Evolutionary conservation across 345 rosid genomes (phyloP), one percentile per base, ranked within the genome.

Genomic region (Populus euphratica): DNA sequence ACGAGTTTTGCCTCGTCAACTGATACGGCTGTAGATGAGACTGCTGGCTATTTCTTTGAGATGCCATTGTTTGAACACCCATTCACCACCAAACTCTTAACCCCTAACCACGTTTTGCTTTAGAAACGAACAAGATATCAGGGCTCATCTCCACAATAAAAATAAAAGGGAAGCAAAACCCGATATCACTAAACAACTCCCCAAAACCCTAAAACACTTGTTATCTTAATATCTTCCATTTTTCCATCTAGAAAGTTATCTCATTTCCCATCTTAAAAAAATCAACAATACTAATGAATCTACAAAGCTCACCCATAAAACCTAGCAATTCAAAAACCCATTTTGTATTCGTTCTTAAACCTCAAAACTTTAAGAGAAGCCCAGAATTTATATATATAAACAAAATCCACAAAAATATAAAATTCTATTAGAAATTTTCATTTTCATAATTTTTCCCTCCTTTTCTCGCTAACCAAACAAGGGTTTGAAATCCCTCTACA

Each of bases 51-150:
- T 86, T 87, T 73, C 81, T 82, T 41, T 86, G 89, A 73, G 88
- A 86, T 70, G 87, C 90, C 88, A 83, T 86, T 13, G 86, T 88
- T 80, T 88, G 91, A 82, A 88, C 82, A 84, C 89, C 93, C 91
- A 88, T 86, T 83, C 82, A 79, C 78, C 79, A 76, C 25, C 64
- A 59, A 59, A 23, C 29, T n/a, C 64, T 59, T 23, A 23, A 59
- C 64, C 64, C 63, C 27, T 3, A 59, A n/a, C 44, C 14, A 33
- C 44, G 44, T 41, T 41, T 41, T 41, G 44, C 44, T 41, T 41
- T 41, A 41, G 44, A 41, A 41, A 41, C 44, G 14, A 41, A 41
- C 44, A 41, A 41, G 14, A 41, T 41, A 41, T 41, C 44, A 41
- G 44, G 44, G 13, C 64, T 25, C 23, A 59, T 59, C 64, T 59